Conservation (phyloP, 202 grass and related monocot species). For the Brachypodium distachyon region DNA sequence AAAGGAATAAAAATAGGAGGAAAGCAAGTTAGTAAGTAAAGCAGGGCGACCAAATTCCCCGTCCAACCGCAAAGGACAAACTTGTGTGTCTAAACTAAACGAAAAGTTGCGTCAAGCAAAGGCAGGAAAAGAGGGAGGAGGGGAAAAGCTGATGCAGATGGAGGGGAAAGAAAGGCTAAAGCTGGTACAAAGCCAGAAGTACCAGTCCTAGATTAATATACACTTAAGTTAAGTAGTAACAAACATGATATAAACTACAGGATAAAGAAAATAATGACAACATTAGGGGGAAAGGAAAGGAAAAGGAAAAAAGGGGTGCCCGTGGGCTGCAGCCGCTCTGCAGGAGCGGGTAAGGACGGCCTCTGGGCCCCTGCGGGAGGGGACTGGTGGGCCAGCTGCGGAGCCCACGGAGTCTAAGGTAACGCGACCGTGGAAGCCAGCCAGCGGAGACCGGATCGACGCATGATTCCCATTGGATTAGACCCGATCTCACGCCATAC, state of each 20-base stretch:
- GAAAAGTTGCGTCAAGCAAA: constrained; percentile 20
- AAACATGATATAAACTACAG: background rate
- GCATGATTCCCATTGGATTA: no score
- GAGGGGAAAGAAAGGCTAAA: constrained; percentile 33
- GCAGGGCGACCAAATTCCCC: constrained; percentile 36
- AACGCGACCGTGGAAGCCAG: background rate
- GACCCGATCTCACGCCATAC: no score
- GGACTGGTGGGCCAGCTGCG: background rate
- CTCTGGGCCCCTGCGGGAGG: background rate
- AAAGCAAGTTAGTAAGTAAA: constrained; percentile 24
- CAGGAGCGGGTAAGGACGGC: background rate
- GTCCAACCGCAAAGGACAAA: constrained; percentile 65
- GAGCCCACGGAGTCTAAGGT: background rate
- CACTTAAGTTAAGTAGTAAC: constrained; percentile 32
- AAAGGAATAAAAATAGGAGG: background rate
- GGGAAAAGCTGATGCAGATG: constrained; percentile 36
- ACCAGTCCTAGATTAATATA: constrained; percentile 30
- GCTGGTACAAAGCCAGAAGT: constrained; percentile 40
- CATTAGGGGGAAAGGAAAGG: background rate
- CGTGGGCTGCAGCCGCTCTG: constrained; percentile 9
- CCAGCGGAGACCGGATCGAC: background rate
- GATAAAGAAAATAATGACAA: constrained; percentile 14
- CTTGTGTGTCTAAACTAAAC: constrained; percentile 31
- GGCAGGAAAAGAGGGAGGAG: constrained; percentile 4
- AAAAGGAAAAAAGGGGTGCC: background rate